Percentiles rank a stretch among this genome's conserved stretches.
phyloP scores from a whole-genome alignment of 441 rosid species.

The Lepidium campestre region DNA sequence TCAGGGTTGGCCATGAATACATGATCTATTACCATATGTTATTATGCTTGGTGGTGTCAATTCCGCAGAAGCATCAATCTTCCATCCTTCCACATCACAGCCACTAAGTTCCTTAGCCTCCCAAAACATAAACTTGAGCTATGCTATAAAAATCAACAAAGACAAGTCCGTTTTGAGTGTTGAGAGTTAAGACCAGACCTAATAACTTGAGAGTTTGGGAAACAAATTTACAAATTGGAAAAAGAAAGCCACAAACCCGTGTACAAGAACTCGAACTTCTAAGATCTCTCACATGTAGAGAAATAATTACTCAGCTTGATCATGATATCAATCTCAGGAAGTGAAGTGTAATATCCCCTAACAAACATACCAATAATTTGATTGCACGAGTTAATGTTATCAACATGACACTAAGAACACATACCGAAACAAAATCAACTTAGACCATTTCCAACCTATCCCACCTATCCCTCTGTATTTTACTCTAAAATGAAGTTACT shows the following conservation, averaged over 20 bases:
- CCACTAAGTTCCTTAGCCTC: too few relatives aligned
- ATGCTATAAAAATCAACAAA: background rate
- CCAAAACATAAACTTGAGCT: too few relatives aligned
- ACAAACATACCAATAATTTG: background rate
- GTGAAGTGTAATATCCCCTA: background rate
- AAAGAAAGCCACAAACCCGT: background rate
- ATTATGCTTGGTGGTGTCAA: too few relatives aligned
- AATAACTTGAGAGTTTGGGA: background rate
- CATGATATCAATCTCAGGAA: background rate
- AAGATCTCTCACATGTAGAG: background rate
- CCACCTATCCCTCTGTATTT: too few relatives aligned
- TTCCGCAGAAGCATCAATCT: too few relatives aligned
- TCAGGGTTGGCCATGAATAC: too few relatives aligned
- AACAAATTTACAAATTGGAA: background rate
- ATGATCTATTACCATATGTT: too few relatives aligned
- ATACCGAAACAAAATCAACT: too few relatives aligned
- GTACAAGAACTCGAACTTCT: rapidly evolving
- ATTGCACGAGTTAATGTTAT: background rate
- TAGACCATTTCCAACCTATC: too few relatives aligned
- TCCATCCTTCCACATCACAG: too few relatives aligned
- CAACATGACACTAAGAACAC: background rate
- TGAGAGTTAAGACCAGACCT: too few relatives aligned
- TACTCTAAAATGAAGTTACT: too few relatives aligned
- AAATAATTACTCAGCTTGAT: background rate
- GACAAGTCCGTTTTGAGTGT: background rate